phyloP scores from a whole-genome alignment of 2,329 filamentous ascomycete genomes.

The Exserohilum turcica region DNA sequence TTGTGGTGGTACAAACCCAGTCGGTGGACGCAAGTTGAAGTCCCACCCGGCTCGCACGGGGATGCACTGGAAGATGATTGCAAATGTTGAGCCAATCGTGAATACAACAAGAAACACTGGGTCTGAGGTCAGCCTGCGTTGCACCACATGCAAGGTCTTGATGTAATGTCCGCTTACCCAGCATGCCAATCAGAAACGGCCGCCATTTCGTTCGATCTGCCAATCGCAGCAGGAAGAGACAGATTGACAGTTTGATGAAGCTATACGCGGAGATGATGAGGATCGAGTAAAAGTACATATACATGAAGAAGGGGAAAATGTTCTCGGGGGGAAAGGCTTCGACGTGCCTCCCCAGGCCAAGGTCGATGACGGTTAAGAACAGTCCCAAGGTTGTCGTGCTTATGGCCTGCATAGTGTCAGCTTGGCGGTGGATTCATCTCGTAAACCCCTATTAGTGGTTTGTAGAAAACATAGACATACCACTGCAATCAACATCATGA shows the following conservation, averaged over 20 bases:
- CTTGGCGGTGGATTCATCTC: not conserved
- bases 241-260: constrained; percentile 56
- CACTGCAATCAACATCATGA: constrained; percentile 45
- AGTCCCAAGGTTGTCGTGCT: constrained; percentile 21
- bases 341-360: constrained; percentile 56
- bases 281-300: constrained; percentile 54
- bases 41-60: constrained; percentile 55
- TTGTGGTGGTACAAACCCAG: constrained; percentile 12
- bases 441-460: not conserved
- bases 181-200: constrained; percentile 50
- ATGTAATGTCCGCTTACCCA: constrained; percentile 43
- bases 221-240: constrained; percentile 54
- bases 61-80: constrained; percentile 37
- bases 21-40: constrained; percentile 26
- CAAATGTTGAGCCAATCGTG: constrained; percentile 29
- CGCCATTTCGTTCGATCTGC: constrained; percentile 39
- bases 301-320: constrained; percentile 46
- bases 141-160: not conserved
- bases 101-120: constrained; percentile 30
- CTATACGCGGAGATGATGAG: constrained; percentile 53
- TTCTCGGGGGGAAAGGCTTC: constrained; percentile 37
- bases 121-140: not conserved
- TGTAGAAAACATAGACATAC: constrained; percentile 12
- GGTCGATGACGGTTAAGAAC: constrained; percentile 27
- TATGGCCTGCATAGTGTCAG: constrained; percentile 8